phyloP scores from a whole-genome alignment of 1,284 basidiomycete species.

The Trichosporon coremiiforme region DNA sequence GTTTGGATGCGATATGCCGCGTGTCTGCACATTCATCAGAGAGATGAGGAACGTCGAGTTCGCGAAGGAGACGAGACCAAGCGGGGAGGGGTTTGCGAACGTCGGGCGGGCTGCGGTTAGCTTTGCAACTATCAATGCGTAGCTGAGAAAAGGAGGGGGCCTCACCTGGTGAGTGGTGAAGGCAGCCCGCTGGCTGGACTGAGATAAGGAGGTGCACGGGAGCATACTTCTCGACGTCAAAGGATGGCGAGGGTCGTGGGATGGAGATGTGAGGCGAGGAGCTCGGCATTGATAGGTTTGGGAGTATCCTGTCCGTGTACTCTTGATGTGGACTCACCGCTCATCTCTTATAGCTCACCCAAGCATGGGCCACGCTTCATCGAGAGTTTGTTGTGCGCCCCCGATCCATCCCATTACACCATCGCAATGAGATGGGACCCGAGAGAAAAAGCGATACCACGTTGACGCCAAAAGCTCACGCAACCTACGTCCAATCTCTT shows the following conservation, averaged over 20 bases:
- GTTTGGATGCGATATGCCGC: conserved; percentile 58
- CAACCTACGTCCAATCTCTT: too few species aligned
- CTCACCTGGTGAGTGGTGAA: neutral
- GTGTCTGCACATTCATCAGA: conserved; percentile 37
- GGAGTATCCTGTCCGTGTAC: neutral
- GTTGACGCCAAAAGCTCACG: too few species aligned
- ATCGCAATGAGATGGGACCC: too few species aligned
- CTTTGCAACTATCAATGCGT: too few species aligned
- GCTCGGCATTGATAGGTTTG: neutral
- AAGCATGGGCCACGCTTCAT: too few species aligned
- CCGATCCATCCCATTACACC: too few species aligned
- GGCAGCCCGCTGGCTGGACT: neutral
- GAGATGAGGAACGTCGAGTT: conserved; percentile 12
- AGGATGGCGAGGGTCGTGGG: neutral
- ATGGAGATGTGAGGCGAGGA: neutral
- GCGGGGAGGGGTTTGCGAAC: conserved; percentile 61
- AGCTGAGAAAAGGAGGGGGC: too few species aligned
- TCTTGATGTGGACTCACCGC: too few species aligned
- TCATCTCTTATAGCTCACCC: too few species aligned
- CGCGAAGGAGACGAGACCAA: conserved; percentile 36
- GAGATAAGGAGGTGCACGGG: neutral
- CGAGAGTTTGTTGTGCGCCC: too few species aligned
- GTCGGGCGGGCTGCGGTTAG: conserved; percentile 27
- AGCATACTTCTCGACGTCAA: neutral
- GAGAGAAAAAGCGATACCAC: too few species aligned